These are phyloP conservation scores for Acorus gramineus DNA, from an alignment of 106 monocot genomes.

Conservation along the genomic window DNA sequence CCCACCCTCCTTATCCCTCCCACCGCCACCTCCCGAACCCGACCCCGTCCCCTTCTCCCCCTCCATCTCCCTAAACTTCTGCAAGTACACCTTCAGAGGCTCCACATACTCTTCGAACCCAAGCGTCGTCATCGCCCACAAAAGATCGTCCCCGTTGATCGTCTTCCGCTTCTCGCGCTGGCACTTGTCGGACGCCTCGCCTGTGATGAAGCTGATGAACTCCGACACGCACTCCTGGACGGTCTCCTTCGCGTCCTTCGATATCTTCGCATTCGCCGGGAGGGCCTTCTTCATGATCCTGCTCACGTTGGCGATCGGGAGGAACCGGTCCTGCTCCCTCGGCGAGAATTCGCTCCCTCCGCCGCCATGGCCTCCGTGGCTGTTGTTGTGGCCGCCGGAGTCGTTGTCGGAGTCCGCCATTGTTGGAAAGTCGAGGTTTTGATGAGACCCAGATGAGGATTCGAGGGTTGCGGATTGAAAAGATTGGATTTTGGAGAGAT, in stretches of 20 bases:
- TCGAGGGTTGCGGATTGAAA: too few relatives aligned
- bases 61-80: conserved; percentile 52
- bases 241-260: conserved; percentile 73
- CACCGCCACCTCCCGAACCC: conserved; percentile 5
- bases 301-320: conserved; percentile 68
- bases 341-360: conserved; percentile 17
- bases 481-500: too few relatives aligned
- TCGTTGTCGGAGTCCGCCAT: conserved; percentile 69
- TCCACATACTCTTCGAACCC: conserved; percentile 70
- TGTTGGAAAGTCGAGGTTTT: too few relatives aligned
- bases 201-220: conserved; percentile 73
- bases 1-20: not conserved
- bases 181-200: conserved; percentile 80
- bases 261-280: conserved; percentile 57
- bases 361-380: conserved; percentile 1
- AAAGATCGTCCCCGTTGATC: conserved; percentile 65
- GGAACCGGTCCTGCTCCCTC: conserved; percentile 56
- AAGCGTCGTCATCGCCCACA: conserved; percentile 78
- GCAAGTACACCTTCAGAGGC: conserved; percentile 60
- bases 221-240: conserved; percentile 70
- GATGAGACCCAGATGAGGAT: too few relatives aligned
- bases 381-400: conserved; percentile 29
- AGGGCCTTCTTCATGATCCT: conserved; percentile 70
- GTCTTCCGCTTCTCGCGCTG: conserved; percentile 73
- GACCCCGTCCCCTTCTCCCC: conserved; percentile 30